phyloP scores from a whole-genome alignment of 257 asterid genomes.

The Avicennia marina region DNA sequence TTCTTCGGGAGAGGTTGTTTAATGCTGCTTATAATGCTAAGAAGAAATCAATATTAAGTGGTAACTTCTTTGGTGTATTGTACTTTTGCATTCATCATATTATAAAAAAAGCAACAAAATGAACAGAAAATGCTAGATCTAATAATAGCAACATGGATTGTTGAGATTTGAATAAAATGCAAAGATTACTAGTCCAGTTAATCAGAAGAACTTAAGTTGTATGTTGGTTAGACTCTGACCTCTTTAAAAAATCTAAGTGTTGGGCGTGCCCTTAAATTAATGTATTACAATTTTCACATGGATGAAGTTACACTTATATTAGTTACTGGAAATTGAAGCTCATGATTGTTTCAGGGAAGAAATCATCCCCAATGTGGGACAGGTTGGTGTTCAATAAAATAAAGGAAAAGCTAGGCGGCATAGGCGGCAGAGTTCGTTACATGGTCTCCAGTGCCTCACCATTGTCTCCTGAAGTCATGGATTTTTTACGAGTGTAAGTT shows the following conservation, averaged over 20 bases:
- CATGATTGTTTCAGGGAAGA: conserved; percentile 44
- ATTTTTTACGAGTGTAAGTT: conserved; percentile 91
- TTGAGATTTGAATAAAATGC: background rate
- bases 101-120: background rate
- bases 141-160: background rate
- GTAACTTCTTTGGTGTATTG: conserved; percentile 22
- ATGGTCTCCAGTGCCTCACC: conserved; percentile 98
- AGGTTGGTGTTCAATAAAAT: conserved; percentile 89
- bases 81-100: background rate
- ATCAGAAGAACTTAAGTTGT: no score
- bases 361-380: conserved; percentile 97
- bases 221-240: background rate
- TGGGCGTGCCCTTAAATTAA: no score
- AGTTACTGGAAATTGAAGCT: no score
- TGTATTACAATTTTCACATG: no score
- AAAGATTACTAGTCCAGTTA: no score
- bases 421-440: conserved; percentile 92
- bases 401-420: conserved; percentile 86
- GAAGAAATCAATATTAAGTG: conserved; percentile 82
- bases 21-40: conserved; percentile 91
- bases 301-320: no score
- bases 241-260: no score
- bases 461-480: conserved; percentile 93
- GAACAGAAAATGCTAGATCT: background rate
- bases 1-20: conserved; percentile 72